Evolutionary conservation across 169 alveolate genomes (phyloP).

Genomic region (Cryptosporidium viatorum): DNA sequence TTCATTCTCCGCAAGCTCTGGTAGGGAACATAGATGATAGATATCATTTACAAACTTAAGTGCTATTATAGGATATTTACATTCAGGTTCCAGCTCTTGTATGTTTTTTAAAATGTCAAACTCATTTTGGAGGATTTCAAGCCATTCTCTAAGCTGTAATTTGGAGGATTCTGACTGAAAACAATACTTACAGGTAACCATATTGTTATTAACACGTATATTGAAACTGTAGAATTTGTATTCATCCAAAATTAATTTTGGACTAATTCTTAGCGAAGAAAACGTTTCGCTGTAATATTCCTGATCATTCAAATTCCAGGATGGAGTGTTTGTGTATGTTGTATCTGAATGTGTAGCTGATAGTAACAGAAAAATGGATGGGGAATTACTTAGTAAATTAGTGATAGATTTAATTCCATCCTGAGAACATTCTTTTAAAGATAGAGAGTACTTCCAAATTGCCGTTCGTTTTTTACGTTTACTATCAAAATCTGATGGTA

Average conservation of each 20-base stretch:
- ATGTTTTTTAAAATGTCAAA: slow-evolving; percentile 18
- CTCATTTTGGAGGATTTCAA: neutral
- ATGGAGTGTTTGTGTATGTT: neutral
- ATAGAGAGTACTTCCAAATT: neutral
- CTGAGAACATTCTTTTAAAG: neutral
- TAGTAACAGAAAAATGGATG: neutral
- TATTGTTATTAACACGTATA: neutral
- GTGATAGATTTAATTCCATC: neutral
- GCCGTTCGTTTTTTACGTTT: neutral
- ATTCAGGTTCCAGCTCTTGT: slow-evolving; percentile 31
- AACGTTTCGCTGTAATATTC: neutral
- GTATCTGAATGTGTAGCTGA: neutral
- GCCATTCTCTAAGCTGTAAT: neutral
- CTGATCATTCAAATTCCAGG: slow-evolving; percentile 1
- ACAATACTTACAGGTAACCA: slow-evolving; percentile 5
- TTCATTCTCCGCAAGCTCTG: neutral
- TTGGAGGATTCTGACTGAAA: neutral
- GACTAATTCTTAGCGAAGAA: slow-evolving; percentile 8
- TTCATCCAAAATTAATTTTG: neutral
- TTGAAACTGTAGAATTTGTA: neutral
- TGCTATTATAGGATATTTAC: slow-evolving; percentile 66
- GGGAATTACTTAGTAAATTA: neutral
- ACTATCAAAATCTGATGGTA: slow-evolving; percentile 1
- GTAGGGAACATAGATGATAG: slow-evolving; percentile 7
- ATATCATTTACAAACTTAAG: slow-evolving; percentile 15